Evolutionary conservation across 108 stramenopile genomes (phyloP), one percentile per base, ranked within the genome.

Genomic region (Nitzschia sp.): DNA sequence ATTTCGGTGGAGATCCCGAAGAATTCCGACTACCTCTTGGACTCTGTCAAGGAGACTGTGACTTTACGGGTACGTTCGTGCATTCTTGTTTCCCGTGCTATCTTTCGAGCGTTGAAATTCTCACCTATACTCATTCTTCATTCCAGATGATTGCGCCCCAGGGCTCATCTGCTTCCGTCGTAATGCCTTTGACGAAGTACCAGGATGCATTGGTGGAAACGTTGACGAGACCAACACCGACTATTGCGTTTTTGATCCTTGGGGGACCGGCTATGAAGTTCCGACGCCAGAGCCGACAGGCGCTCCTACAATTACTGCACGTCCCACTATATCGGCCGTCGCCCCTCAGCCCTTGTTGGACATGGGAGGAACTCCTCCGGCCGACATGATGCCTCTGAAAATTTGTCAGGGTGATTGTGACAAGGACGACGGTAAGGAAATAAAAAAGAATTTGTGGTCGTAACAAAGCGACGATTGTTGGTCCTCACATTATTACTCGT

Each of bases 31-130:
- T 68, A 19, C 91, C 84, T 13, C 70, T 88, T 46, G 29, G 31
- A 5, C 34, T 70, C 9, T 89, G 87, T 64, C 65, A 81, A 17
- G 90, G 90, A 32, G 87, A 86, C 51, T 91, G 90, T 46, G 85
- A 85, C 35, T 77, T 77, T 25, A 31, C 21, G n/a, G n/a, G n/a
- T n/a, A n/a, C n/a, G n/a, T n/a, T n/a, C n/a, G n/a, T n/a, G n/a
- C n/a, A n/a, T n/a, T 74, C 82, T 66, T n/a, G n/a, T n/a, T n/a
- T n/a, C n/a, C n/a, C n/a, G n/a, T n/a, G n/a, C n/a, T n/a, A n/a
- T n/a, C n/a, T n/a, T n/a, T n/a, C n/a, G n/a, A n/a, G n/a, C n/a
- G n/a, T n/a, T n/a, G n/a, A n/a, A n/a, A n/a, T n/a, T n/a, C n/a
- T n/a, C n/a, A n/a, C n/a, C n/a, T n/a, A n/a, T n/a, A n/a, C n/a